Percentiles rank a stretch among this genome's conserved stretches.
Evolutionary conservation across 495 filamentous ascomycete species (phyloP).

Genomic region (Stereocaulon alpinum): DNA sequence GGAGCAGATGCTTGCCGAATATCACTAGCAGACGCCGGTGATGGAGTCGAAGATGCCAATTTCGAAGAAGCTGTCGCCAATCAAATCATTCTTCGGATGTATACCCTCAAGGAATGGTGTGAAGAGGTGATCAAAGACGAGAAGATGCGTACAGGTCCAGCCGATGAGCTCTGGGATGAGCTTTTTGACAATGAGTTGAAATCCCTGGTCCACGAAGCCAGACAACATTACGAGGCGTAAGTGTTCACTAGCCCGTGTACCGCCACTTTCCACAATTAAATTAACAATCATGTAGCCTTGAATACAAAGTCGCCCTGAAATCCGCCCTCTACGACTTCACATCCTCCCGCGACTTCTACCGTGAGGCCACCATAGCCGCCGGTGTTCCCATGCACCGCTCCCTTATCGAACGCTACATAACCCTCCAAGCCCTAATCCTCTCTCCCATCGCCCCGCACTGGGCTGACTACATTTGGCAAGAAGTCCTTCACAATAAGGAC

Average conservation of each 20-base stretch:
- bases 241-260: conserved; percentile 12
- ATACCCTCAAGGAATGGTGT: conserved; percentile 82
- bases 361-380: conserved; percentile 62
- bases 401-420: conserved; percentile 64
- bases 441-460: conserved; percentile 83
- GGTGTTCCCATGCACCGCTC: conserved; percentile 76
- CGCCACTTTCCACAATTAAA: background rate
- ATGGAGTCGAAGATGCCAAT: conserved; percentile 92
- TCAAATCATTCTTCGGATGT: conserved; percentile 75
- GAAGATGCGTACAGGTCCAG: conserved; percentile 55
- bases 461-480: conserved; percentile 86
- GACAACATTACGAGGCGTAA: conserved; percentile 62
- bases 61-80: conserved; percentile 93
- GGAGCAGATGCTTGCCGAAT: conserved; percentile 88
- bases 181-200: conserved; percentile 94
- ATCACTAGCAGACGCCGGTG: conserved; percentile 87
- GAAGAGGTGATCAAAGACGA: conserved; percentile 70
- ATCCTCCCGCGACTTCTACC: conserved; percentile 78
- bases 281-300: conserved; percentile 42
- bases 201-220: conserved; percentile 62
- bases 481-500: conserved; percentile 62
- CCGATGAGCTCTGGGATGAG: conserved; percentile 72
- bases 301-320: conserved; percentile 89
- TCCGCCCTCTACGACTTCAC: conserved; percentile 83
- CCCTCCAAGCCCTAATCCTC: conserved; percentile 75